Conservation (phyloP, 345 rosid genomes). For the Lumnitzera littorea region DNA sequence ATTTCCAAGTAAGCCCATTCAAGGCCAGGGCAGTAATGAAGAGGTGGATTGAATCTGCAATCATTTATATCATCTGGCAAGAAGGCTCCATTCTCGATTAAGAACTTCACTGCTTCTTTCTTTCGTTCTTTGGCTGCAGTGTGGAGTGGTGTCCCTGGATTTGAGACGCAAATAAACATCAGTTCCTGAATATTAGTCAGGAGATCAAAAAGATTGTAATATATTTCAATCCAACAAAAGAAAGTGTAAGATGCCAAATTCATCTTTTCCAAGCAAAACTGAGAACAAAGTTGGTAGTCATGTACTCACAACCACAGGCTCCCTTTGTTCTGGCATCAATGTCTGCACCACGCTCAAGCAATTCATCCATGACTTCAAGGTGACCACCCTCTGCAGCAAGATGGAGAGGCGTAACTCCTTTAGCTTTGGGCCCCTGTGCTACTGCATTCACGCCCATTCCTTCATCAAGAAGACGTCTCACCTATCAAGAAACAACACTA, state of each 20-base stretch:
- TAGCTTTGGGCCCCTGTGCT: conserved; percentile 89
- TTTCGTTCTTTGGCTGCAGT: conserved; percentile 82
- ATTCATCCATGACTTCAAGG: conserved; percentile 77
- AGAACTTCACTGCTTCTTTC: conserved; percentile 76
- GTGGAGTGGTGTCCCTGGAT: conserved; percentile 90
- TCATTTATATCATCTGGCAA: conserved; percentile 81
- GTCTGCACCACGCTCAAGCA: conserved; percentile 89
- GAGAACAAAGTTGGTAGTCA: neutral
- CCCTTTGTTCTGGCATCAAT: conserved; percentile 95
- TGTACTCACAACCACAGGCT: conserved; percentile 73
- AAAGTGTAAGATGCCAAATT: too few species aligned
- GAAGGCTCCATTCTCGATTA: conserved; percentile 86
- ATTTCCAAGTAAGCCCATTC: conserved; percentile 96
- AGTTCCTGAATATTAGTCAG: too few species aligned
- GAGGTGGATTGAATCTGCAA: conserved; percentile 84
- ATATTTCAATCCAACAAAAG: too few species aligned
- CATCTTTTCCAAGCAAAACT: too few species aligned
- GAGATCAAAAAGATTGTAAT: too few species aligned
- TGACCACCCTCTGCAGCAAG: conserved; percentile 99
- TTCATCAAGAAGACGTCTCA: conserved; percentile 64
- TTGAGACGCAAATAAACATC: neutral
- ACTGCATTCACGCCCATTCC: conserved; percentile 79
- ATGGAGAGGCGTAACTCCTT: conserved; percentile 87
- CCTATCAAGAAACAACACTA: conserved; percentile 23
- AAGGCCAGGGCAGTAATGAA: conserved; percentile 91